Evolutionary conservation across 2,329 filamentous ascomycete genomes (phyloP).

Genomic region (Diaporthe amygdali): DNA sequence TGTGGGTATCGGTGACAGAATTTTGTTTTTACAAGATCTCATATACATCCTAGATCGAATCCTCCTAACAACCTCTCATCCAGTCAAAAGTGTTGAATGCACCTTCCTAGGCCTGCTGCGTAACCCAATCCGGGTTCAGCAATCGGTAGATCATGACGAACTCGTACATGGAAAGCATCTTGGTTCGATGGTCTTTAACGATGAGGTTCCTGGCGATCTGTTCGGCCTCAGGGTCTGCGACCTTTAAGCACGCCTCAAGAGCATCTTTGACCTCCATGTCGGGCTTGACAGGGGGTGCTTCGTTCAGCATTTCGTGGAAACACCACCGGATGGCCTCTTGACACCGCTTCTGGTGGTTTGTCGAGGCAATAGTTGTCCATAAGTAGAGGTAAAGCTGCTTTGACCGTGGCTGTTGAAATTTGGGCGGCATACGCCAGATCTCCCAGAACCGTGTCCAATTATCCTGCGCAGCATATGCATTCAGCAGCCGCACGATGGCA

Average conservation of each 20-base stretch:
- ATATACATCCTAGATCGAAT: not conserved
- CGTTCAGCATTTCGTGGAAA: slow-evolving; percentile 63
- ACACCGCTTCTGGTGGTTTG: slow-evolving; percentile 48
- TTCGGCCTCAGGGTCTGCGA: slow-evolving; percentile 59
- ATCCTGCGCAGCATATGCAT: slow-evolving; percentile 48
- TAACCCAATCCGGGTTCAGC: slow-evolving; percentile 28
- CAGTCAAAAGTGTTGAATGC: not conserved
- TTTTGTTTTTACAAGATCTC: not conserved
- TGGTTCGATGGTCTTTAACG: slow-evolving; percentile 14
- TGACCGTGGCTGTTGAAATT: slow-evolving; percentile 53
- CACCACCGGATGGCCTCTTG: slow-evolving; percentile 55
- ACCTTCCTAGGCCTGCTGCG: not conserved
- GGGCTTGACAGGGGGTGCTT: slow-evolving; percentile 54
- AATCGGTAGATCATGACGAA: slow-evolving; percentile 36
- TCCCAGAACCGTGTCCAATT: slow-evolving; percentile 67
- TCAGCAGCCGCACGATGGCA: slow-evolving; percentile 48
- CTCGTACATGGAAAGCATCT: slow-evolving; percentile 31
- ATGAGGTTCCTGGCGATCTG: slow-evolving; percentile 32
- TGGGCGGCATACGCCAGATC: slow-evolving; percentile 60
- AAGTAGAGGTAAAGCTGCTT: slow-evolving; percentile 60
- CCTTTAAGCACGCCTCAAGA: slow-evolving; percentile 58
- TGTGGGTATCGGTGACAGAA: not conserved
- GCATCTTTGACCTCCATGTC: slow-evolving; percentile 49
- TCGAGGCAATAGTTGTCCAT: slow-evolving; percentile 53
- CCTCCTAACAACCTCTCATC: not conserved